phyloP scores from a whole-genome alignment of 345 rosid species.

The Brassica carinata region DNA sequence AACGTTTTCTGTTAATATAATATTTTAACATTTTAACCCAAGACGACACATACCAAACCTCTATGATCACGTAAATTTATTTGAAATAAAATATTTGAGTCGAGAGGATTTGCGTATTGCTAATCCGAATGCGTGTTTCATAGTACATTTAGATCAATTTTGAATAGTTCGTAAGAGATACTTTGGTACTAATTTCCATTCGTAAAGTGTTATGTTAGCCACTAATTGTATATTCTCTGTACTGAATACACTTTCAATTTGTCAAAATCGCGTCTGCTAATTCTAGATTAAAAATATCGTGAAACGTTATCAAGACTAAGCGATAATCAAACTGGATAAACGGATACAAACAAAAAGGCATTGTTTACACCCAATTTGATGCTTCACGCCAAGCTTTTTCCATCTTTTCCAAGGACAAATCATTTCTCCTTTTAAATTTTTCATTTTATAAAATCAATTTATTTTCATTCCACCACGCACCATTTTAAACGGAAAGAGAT shows the following conservation, averaged over 20 bases:
- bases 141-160: background rate
- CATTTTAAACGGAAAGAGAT: background rate
- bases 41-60: background rate
- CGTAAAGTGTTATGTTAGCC: background rate
- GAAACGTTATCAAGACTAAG: background rate
- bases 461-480: slow-evolving; percentile 16
- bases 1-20: background rate
- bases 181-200: background rate
- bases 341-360: slow-evolving; percentile 34
- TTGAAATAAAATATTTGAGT: background rate
- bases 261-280: background rate
- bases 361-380: slow-evolving; percentile 34
- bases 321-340: slow-evolving; percentile 27
- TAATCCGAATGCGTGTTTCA: background rate
- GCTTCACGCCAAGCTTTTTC: slow-evolving; percentile 38
- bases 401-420: slow-evolving; percentile 40
- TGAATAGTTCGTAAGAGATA: background rate
- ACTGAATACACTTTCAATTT: background rate
- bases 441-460: background rate
- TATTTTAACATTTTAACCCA: background rate
- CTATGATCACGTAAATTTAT: background rate
- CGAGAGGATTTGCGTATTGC: background rate
- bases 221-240: background rate
- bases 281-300: background rate
- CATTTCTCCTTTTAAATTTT: slow-evolving; percentile 16